Evolutionary conservation across 306 rosid species (phyloP), one percentile per base, ranked within the genome.

Genomic region (Macrotyloma uniflorum): DNA sequence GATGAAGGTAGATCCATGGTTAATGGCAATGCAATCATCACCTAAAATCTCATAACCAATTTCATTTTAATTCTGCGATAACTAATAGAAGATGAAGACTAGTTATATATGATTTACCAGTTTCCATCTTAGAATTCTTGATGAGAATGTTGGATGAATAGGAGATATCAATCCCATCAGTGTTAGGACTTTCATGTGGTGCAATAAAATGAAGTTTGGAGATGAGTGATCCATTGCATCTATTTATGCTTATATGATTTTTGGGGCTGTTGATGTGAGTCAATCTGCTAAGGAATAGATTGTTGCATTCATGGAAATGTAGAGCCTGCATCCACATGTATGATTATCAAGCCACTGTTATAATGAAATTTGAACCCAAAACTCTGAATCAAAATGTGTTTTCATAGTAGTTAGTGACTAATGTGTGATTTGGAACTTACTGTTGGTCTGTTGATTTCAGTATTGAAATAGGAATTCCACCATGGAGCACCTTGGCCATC

Each of bases 1-100:
- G 66, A 89, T 82, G 67, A 50, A 47, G 4, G 64, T 59, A 6
- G 87, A 51, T 30, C 87, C 93, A 0, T 20, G 10, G n/a, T 74
- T 79, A 42, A 89, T 79, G 9, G 90, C 88, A 47, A 87, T 62
- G 61, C 91, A 87, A 16, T 89, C 93, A 32, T 89, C 93, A 8
- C 93, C 91, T 89, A 19, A 66, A 18, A 5, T 5, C 8, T 18
- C 9, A 36, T 66, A 40, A 5, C 1, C 18, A 38, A 38, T 1
- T 26, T 26, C 28, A 26, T 26, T 26, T 26, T 26, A 26, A 26
- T 26, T 26, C 28, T 26, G 2, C 2, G 28, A 26, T 26, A 26
- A n/a, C n/a, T n/a, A n/a, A n/a, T n/a, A 8, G 1, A 18, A 36
- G 8, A 35, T 0, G 18, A 19, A 18, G 3, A n/a, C 6, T 20